A percentile compares a stretch with the other conserved stretches of the same genome.
phyloP scores from a whole-genome alignment of 1,139 yeast genomes.

The Hemisphaericaspora subhashii region DNA sequence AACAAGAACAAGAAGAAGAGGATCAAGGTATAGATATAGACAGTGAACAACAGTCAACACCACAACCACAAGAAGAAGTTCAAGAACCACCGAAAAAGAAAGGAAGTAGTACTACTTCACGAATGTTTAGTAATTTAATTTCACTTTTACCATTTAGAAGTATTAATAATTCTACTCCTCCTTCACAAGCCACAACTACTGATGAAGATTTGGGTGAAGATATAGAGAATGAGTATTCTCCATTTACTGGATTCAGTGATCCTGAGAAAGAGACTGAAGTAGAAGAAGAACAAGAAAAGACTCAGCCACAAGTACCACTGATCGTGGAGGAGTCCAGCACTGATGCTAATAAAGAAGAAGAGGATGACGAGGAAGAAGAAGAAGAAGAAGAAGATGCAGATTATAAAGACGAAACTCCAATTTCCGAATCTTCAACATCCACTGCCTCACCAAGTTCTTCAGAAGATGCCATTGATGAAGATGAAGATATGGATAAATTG shows the following conservation, averaged over 20 bases:
- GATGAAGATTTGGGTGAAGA: conserved; percentile 16
- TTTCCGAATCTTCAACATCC: conserved; percentile 1
- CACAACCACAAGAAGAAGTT: conserved; percentile 15
- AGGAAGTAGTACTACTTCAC: conserved; percentile 1
- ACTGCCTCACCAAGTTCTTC: conserved; percentile 1
- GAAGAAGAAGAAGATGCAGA: conserved; percentile 25
- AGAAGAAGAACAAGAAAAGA: conserved; percentile 18
- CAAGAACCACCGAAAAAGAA: conserved; percentile 13
- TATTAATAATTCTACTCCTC: conserved; percentile 8
- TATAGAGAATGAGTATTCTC: conserved; percentile 14
- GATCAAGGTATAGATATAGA: conserved; percentile 11
- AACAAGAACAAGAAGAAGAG: conserved; percentile 6
- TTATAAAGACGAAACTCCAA: conserved; percentile 8
- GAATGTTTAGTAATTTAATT: conserved; percentile 4
- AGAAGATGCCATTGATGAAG: conserved; percentile 17
- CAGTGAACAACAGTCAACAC: conserved; percentile 5
- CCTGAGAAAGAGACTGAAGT: conserved; percentile 26
- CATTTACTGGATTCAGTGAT: conserved; percentile 20
- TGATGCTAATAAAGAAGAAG: conserved; percentile 1
- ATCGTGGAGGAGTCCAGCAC: conserved; percentile 5
- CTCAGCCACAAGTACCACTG: conserved; percentile 2
- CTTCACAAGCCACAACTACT: conserved; percentile 6
- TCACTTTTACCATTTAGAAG: conserved; percentile 5
- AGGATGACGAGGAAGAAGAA: conserved; percentile 4
- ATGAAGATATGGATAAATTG: conserved; percentile 32